phyloP scores from a whole-genome alignment of 1,139 yeast genomes.

The Wickerhamomyces sp. region DNA sequence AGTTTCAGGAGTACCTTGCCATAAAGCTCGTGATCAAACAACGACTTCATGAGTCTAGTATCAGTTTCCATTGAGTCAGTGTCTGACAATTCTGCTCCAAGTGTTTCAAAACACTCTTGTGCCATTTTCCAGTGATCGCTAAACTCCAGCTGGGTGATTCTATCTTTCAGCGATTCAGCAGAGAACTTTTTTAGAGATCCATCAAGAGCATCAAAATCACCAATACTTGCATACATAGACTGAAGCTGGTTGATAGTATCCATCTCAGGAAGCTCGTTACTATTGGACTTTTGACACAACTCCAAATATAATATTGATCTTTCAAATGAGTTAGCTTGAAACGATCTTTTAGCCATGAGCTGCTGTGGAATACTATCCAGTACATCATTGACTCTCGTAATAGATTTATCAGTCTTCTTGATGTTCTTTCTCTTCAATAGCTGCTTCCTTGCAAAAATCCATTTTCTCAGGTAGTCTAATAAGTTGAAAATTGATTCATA shows the following conservation, averaged over 20 bases:
- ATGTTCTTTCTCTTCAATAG: constrained; percentile 23
- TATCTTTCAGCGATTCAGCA: constrained; percentile 61
- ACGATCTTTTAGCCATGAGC: constrained; percentile 69
- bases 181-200: constrained; percentile 79
- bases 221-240: constrained; percentile 77
- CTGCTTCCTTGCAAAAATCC: constrained; percentile 40
- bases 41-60: constrained; percentile 43
- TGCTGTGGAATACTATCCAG: constrained; percentile 54
- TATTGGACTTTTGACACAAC: constrained; percentile 52
- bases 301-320: constrained; percentile 87
- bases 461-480: constrained; percentile 78
- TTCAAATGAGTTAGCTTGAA: constrained; percentile 82
- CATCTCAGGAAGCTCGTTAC: constrained; percentile 28
- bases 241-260: constrained; percentile 54
- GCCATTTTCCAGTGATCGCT: constrained; percentile 88
- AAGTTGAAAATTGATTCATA: constrained; percentile 72
- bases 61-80: constrained; percentile 30
- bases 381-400: constrained; percentile 31
- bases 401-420: constrained; percentile 17
- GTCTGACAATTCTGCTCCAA: constrained; percentile 40
- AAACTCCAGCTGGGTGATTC: constrained; percentile 74
- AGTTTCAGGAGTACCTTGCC: constrained; percentile 39
- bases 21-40: constrained; percentile 55
- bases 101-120: constrained; percentile 74
- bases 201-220: constrained; percentile 86